These are phyloP conservation scores for Candolleomyces aberdarensis DNA, from an alignment of 768 basidiomycete species.

Conservation along the genomic window DNA sequence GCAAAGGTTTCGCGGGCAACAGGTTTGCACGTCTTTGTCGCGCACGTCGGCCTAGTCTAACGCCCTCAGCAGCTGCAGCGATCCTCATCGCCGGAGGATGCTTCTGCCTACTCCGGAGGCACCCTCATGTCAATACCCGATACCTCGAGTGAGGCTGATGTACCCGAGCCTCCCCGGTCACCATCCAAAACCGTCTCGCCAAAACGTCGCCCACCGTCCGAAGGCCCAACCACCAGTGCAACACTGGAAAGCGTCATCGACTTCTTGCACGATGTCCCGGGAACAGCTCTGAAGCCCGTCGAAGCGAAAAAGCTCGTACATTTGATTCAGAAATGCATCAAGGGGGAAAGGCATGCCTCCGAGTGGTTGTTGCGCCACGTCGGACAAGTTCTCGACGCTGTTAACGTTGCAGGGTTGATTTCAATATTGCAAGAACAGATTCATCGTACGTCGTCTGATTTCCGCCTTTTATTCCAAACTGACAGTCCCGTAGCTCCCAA, in stretches of 20 bases:
- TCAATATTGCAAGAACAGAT: slow-evolving; percentile 5
- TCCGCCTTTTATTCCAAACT: slow-evolving; percentile 22
- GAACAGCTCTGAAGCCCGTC: not conserved
- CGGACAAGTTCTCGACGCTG: slow-evolving; percentile 6
- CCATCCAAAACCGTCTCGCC: slow-evolving; percentile 3
- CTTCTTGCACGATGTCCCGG: slow-evolving; percentile 1
- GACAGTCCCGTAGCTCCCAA: slow-evolving; percentile 24
- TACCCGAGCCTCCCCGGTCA: slow-evolving; percentile 4
- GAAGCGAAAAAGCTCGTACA: not conserved
- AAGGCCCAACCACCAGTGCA: not conserved
- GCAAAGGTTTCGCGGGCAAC: not conserved
- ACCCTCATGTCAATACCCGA: not conserved
- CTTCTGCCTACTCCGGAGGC: not conserved
- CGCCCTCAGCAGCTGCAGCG: not conserved
- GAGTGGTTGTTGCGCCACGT: not conserved
- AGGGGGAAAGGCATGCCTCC: not conserved
- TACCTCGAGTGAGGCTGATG: not conserved
- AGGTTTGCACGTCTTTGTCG: not conserved
- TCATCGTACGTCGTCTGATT: slow-evolving; percentile 1
- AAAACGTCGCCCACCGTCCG: slow-evolving; percentile 2
- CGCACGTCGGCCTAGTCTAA: not conserved
- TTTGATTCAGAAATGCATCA: not conserved
- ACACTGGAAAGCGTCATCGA: slow-evolving; percentile 10
- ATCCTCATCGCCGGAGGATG: not conserved
- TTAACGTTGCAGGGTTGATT: slow-evolving; percentile 10